Evolutionary conservation across 768 basidiomycete species (phyloP).

Genomic region (Tulasnella sp.): DNA sequence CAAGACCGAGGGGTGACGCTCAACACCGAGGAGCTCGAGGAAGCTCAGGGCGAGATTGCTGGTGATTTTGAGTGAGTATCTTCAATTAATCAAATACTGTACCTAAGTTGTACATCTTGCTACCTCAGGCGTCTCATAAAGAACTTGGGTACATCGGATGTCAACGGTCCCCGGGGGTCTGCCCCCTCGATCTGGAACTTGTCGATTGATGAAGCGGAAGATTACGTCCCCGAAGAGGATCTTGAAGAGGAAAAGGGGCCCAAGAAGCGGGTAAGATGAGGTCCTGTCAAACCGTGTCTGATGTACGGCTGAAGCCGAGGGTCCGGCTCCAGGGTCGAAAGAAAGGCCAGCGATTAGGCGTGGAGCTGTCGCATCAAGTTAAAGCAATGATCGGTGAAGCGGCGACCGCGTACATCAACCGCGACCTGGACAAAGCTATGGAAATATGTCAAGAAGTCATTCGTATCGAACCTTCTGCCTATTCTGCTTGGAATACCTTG

Average conservation of each 20-base stretch:
- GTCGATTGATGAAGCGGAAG: slow-evolving; percentile 4
- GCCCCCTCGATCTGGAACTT: slow-evolving; percentile 64
- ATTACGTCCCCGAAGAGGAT: slow-evolving; percentile 9
- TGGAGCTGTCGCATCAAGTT: slow-evolving; percentile 27
- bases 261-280: slow-evolving; percentile 4
- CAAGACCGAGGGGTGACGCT: background rate
- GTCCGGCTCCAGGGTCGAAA: background rate
- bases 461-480: slow-evolving; percentile 79
- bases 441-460: slow-evolving; percentile 85
- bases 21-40: slow-evolving; percentile 16
- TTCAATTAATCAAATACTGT: slow-evolving; percentile 23
- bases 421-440: slow-evolving; percentile 53
- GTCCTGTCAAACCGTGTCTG: background rate
- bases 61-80: slow-evolving; percentile 43
- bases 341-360: slow-evolving; percentile 16
- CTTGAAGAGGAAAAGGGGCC: background rate
- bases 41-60: slow-evolving; percentile 32
- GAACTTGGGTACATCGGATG: slow-evolving; percentile 46
- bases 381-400: slow-evolving; percentile 61
- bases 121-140: slow-evolving; percentile 50
- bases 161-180: slow-evolving; percentile 26
- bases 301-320: background rate
- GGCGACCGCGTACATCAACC: slow-evolving; percentile 75
- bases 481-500: slow-evolving; percentile 76
- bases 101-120: background rate